A percentile compares a stretch with the other conserved stretches of the same genome.
These are phyloP conservation scores for Aspergillus haitiensis DNA, from an alignment of 495 filamentous ascomycete genomes.

Conservation along the genomic window DNA sequence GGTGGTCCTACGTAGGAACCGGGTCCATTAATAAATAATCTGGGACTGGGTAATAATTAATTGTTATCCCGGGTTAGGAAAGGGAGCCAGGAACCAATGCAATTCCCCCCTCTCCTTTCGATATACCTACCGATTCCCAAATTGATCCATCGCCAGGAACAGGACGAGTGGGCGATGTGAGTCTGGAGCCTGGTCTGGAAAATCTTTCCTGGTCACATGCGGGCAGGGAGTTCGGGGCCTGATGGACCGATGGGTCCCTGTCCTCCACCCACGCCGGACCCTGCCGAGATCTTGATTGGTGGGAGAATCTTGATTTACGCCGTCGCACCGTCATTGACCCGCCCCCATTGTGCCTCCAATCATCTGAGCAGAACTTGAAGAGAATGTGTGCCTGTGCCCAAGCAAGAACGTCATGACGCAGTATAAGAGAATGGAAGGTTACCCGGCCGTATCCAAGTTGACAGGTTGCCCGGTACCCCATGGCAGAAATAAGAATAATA, in stretches of 20 bases:
- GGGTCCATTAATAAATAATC: too few relatives aligned
- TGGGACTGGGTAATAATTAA: too few relatives aligned
- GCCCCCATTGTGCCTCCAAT: constrained; percentile 24
- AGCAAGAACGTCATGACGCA: constrained; percentile 27
- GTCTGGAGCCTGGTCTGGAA: constrained; percentile 18
- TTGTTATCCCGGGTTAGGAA: too few relatives aligned
- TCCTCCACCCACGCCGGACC: constrained; percentile 13
- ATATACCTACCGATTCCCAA: background rate
- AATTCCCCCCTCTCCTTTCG: background rate
- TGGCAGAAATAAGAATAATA: background rate
- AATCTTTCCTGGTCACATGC: constrained; percentile 44
- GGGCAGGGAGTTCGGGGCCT: constrained; percentile 22
- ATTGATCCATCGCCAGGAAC: too few relatives aligned
- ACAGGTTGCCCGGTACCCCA: constrained; percentile 7
- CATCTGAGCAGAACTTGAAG: constrained; percentile 12
- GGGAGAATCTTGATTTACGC: constrained; percentile 31
- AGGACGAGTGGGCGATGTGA: background rate
- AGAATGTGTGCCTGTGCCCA: constrained; percentile 10
- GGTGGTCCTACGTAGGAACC: too few relatives aligned
- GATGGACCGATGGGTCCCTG: constrained; percentile 11
- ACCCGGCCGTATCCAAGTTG: constrained; percentile 22
- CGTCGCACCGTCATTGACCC: constrained; percentile 33
- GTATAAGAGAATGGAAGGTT: constrained; percentile 29
- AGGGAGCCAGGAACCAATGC: too few relatives aligned
- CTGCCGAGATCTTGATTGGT: constrained; percentile 39